Conservation (phyloP, 148 eudicot species). For the Nyssa sinensis region DNA sequence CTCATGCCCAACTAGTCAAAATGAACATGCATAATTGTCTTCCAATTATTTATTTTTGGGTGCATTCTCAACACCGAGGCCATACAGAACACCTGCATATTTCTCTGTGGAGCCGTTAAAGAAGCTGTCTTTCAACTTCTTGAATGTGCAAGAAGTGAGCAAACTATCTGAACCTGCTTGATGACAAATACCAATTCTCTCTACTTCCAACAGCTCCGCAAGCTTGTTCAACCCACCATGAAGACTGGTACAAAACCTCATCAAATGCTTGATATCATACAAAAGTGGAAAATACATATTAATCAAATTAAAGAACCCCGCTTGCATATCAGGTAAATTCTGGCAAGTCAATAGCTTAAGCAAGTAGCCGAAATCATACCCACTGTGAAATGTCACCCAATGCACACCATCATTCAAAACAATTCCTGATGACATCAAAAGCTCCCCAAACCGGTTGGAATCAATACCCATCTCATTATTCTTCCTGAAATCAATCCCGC, state of each 20-base stretch:
- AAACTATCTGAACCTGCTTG: slow-evolving; percentile 52
- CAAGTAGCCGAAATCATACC: slow-evolving; percentile 50
- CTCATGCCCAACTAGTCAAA: slow-evolving; percentile 31
- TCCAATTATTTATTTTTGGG: slow-evolving; percentile 29
- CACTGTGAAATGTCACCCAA: slow-evolving; percentile 53
- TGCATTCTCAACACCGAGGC: slow-evolving; percentile 43
- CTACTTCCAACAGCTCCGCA: slow-evolving; percentile 45
- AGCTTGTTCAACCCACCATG: slow-evolving; percentile 50
- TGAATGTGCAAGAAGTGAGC: slow-evolving; percentile 40
- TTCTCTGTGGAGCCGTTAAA: slow-evolving; percentile 29
- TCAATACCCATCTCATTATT: slow-evolving; percentile 41
- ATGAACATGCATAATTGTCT: slow-evolving; percentile 33
- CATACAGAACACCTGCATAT: neutral
- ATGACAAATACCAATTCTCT: slow-evolving; percentile 39
- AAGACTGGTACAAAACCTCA: slow-evolving; percentile 47
- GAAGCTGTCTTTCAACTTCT: slow-evolving; percentile 49
- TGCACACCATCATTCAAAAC: slow-evolving; percentile 38
- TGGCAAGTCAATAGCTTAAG: slow-evolving; percentile 37
- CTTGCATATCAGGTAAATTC: slow-evolving; percentile 36
- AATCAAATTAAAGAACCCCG: slow-evolving; percentile 39
- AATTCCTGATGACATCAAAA: slow-evolving; percentile 47
- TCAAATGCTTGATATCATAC: slow-evolving; percentile 48
- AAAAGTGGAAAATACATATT: slow-evolving; percentile 37
- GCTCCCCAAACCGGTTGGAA: slow-evolving; percentile 43
- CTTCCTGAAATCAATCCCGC: slow-evolving; percentile 46